Evolutionary conservation across 768 basidiomycete species (phyloP).

Genomic region (Leccinum boreale): DNA sequence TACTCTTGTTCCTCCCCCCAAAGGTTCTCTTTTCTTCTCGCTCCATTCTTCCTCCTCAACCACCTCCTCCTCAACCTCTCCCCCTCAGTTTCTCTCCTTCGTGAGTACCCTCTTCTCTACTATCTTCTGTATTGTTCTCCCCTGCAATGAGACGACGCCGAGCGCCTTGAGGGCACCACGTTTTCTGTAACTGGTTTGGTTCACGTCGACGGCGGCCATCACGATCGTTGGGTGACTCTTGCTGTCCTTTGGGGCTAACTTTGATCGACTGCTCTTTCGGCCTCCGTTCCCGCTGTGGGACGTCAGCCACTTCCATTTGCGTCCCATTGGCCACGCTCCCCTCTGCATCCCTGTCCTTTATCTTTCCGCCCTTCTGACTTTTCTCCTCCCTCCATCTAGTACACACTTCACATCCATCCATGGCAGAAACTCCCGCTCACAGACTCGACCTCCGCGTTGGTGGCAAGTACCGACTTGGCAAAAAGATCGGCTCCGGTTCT

Average conservation of each 20-base stretch:
- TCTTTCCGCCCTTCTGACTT: slow-evolving; percentile 19
- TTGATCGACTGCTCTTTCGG: slow-evolving; percentile 1
- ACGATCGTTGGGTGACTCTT: not conserved
- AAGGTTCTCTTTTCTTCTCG: slow-evolving; percentile 23
- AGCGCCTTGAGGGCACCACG: slow-evolving; percentile 32
- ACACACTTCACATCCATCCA: slow-evolving; percentile 30
- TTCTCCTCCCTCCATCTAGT: slow-evolving; percentile 7
- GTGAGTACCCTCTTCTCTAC: slow-evolving; percentile 23
- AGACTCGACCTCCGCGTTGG: slow-evolving; percentile 87
- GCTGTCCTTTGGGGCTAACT: not conserved
- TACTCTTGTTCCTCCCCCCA: slow-evolving; percentile 44
- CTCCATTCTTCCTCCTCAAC: slow-evolving; percentile 28
- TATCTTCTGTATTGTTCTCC: not conserved
- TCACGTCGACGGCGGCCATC: slow-evolving; percentile 3
- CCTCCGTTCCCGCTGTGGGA: slow-evolving; percentile 9
- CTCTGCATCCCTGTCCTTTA: slow-evolving; percentile 29
- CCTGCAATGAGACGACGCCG: slow-evolving; percentile 8
- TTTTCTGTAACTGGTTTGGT: slow-evolving; percentile 13
- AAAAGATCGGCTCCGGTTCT: slow-evolving; percentile 99
- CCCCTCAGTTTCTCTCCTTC: slow-evolving; percentile 9
- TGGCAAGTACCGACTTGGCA: slow-evolving; percentile 95
- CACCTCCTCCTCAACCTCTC: slow-evolving; percentile 13
- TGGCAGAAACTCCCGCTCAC: slow-evolving; percentile 71
- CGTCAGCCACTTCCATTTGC: slow-evolving; percentile 38
- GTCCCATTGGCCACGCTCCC: slow-evolving; percentile 27